Evolutionary conservation across 345 rosid genomes (phyloP).

Genomic region (Eucalyptus viminalis): DNA sequence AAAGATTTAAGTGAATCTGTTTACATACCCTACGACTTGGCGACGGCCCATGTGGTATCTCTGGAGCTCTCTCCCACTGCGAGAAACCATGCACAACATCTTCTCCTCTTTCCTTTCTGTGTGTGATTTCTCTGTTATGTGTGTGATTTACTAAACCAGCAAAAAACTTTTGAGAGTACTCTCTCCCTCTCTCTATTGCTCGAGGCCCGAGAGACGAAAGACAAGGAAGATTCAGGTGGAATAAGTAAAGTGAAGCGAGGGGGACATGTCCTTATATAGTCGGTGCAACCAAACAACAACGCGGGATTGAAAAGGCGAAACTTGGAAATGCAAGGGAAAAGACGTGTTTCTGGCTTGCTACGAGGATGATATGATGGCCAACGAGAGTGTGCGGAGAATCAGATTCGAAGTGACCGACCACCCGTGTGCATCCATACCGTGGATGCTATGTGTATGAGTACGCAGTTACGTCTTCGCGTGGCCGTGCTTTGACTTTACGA

Average conservation of each 20-base stretch:
- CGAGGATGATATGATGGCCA: neutral
- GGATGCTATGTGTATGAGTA: neutral
- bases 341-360: neutral
- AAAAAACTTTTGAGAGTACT: neutral
- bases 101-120: neutral
- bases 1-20: neutral
- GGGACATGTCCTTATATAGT: neutral
- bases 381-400: neutral
- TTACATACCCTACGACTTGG: slow-evolving; percentile 71
- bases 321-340: neutral
- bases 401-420: neutral
- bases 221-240: neutral
- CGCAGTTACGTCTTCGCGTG: neutral
- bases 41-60: slow-evolving; percentile 63
- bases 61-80: slow-evolving; percentile 67
- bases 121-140: neutral
- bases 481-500: neutral
- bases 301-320: neutral
- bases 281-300: neutral
- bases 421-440: neutral
- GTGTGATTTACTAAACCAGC: neutral
- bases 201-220: neutral
- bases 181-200: neutral
- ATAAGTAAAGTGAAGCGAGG: neutral
- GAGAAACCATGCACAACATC: slow-evolving; percentile 60